Evolutionary conservation across 2,329 filamentous ascomycete species (phyloP).

Genomic region (Tolypocladium album): DNA sequence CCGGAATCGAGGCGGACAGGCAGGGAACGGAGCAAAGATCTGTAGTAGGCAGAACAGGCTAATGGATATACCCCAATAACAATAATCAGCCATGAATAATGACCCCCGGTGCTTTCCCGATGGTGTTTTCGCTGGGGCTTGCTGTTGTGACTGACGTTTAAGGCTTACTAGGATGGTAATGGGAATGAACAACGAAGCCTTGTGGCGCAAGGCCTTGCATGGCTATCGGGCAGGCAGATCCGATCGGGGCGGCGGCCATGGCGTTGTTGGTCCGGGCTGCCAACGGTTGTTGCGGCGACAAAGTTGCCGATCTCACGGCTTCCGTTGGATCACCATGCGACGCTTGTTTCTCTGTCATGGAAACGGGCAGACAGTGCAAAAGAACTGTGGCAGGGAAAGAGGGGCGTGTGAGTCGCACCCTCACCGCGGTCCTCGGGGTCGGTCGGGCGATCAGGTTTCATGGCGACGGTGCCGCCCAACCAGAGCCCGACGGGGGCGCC

Average conservation of each 20-base stretch:
- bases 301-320: background rate
- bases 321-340: background rate
- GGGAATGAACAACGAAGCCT: too few relatives aligned
- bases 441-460: background rate
- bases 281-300: background rate
- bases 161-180: background rate
- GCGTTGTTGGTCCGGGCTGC: background rate
- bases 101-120: background rate
- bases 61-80: background rate
- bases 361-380: background rate
- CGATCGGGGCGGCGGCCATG: background rate
- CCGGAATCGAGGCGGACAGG: background rate
- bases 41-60: background rate
- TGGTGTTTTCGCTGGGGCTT: too few relatives aligned
- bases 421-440: background rate
- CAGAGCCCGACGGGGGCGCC: background rate
- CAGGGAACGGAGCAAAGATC: background rate
- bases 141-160: background rate
- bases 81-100: background rate
- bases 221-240: background rate
- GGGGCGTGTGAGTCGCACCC: background rate
- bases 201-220: background rate
- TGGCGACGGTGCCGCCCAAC: background rate
- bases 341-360: background rate
- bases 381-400: background rate